Percentiles rank a stretch among this genome's conserved stretches.
phyloP scores from a whole-genome alignment of 257 asterid genomes.

The Fraxinus anomala region DNA sequence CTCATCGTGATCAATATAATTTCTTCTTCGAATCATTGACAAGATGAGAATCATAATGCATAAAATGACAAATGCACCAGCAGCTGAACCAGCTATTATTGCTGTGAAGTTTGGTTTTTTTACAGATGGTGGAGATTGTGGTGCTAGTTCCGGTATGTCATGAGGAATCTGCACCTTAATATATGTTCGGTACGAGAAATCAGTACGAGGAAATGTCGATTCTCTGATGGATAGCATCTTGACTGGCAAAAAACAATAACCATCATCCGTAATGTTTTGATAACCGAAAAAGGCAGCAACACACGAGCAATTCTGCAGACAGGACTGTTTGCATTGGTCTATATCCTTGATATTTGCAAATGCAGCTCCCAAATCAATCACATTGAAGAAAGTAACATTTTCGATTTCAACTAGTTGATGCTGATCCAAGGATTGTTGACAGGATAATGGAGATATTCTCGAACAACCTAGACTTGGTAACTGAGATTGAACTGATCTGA shows the following conservation, averaged over 20 bases:
- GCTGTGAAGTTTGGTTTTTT: background rate
- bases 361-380: background rate
- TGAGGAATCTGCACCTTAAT: background rate
- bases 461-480: conserved; percentile 1
- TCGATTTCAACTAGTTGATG: background rate
- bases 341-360: conserved; percentile 1
- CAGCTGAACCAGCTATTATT: background rate
- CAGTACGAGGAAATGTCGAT: background rate
- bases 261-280: background rate
- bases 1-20: background rate
- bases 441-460: background rate
- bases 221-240: conserved; percentile 23
- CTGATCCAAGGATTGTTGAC: background rate
- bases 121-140: background rate
- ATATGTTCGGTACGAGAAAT: background rate
- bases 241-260: conserved; percentile 15
- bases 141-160: background rate
- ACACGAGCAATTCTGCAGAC: conserved; percentile 32
- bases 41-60: background rate
- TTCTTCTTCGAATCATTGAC: background rate
- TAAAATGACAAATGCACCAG: background rate
- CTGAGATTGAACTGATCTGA: background rate
- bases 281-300: conserved; percentile 27
- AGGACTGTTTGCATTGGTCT: conserved; percentile 26
- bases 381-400: conserved; percentile 3